Percentiles rank a stretch among this genome's conserved stretches.
Conservation (phyloP, 2,329 filamentous ascomycete genomes). For the Fusarium avenaceum region DNA sequence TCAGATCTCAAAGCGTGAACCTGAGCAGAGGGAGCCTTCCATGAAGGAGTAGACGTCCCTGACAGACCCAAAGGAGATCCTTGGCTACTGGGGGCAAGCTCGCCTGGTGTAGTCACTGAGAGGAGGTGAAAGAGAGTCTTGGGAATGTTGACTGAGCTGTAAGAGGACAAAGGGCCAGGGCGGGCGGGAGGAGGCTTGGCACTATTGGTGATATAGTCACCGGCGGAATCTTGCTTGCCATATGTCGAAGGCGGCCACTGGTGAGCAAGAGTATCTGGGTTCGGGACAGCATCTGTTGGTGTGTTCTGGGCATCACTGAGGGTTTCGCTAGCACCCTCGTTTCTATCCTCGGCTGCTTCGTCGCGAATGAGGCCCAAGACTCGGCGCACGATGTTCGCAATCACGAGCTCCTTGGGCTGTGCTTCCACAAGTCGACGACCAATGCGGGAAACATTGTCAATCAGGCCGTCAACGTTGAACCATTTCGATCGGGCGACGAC, state of each 20-base stretch:
- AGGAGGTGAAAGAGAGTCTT: conserved; percentile 92
- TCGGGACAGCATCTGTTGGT: conserved; percentile 57
- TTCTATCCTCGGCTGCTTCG: conserved; percentile 85
- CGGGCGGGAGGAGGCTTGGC: conserved; percentile 58
- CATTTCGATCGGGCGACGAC: conserved; percentile 87
- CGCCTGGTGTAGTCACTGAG: conserved; percentile 73
- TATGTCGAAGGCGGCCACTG: conserved; percentile 52
- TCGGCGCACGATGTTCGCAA: conserved; percentile 93
- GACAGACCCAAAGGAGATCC: conserved; percentile 64
- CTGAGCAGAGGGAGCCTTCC: conserved; percentile 58
- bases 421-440: conserved; percentile 84
- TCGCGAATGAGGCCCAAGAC: conserved; percentile 92
- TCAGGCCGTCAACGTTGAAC: conserved; percentile 80
- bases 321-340: conserved; percentile 72
- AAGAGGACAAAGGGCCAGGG: conserved; percentile 72
- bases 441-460: conserved; percentile 83
- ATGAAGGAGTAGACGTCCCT: conserved; percentile 64
- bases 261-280: conserved; percentile 45
- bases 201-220: conserved; percentile 48
- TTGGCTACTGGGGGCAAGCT: conserved; percentile 51
- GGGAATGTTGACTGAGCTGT: conserved; percentile 74
- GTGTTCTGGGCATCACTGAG: conserved; percentile 62
- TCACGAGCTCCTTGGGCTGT: conserved; percentile 89
- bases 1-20: conserved; percentile 85
- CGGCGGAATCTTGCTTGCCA: conserved; percentile 54